phyloP scores from a whole-genome alignment of 2,329 filamentous ascomycete genomes.

The Monosporascus ibericus region DNA sequence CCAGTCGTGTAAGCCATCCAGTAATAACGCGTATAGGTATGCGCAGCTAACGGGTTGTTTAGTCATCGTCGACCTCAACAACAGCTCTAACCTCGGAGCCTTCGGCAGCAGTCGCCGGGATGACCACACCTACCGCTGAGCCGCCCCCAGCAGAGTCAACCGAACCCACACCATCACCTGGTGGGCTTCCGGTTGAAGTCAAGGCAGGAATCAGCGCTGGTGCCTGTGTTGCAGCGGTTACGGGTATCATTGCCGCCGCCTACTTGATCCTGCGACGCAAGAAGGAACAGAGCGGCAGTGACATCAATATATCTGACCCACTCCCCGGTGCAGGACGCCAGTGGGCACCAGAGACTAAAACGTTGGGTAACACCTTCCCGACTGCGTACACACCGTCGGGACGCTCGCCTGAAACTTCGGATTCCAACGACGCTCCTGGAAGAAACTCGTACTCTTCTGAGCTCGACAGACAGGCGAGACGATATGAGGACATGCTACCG shows the following conservation, averaged over 20 bases:
- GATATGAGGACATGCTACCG: conserved; percentile 54
- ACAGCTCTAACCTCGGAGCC: neutral
- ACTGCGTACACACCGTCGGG: neutral
- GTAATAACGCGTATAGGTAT: neutral
- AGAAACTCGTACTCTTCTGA: conserved; percentile 16
- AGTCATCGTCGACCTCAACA: neutral
- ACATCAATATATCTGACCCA: conserved; percentile 44
- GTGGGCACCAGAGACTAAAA: conserved; percentile 18
- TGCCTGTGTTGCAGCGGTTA: conserved; percentile 35
- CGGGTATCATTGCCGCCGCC: conserved; percentile 31
- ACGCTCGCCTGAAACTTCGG: conserved; percentile 13
- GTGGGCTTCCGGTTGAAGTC: conserved; percentile 35
- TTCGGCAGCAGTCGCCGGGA: neutral
- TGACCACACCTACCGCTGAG: neutral
- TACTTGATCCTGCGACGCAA: conserved; percentile 34
- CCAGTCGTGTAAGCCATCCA: neutral
- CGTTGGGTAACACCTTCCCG: conserved; percentile 13
- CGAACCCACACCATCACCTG: no score
- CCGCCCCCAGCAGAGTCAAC: neutral
- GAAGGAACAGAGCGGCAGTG: conserved; percentile 19
- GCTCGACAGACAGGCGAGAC: conserved; percentile 44
- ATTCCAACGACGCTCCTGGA: conserved; percentile 11
- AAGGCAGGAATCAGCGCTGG: conserved; percentile 46
- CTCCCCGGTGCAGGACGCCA: conserved; percentile 39
- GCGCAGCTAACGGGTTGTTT: neutral